Evolutionary conservation across 2,329 filamentous ascomycete genomes (phyloP), one percentile per base, ranked within the genome.

Genomic region (Trichophyton benhamiae): DNA sequence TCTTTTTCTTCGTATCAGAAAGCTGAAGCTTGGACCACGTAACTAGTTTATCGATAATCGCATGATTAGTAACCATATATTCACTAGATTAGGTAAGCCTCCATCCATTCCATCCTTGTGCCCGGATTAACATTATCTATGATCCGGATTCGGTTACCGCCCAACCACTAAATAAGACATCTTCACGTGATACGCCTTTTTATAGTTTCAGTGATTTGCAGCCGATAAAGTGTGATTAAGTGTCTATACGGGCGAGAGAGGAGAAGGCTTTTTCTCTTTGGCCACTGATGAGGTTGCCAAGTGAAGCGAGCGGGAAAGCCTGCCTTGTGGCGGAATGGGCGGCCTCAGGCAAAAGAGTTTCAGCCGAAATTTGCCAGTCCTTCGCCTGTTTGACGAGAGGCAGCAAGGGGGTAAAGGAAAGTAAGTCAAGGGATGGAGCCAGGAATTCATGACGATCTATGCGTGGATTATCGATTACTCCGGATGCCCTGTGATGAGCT

Each of bases 321-420:
- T 55, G 52, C 30, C 30, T 38, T 38, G 25, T n/a, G 52, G 27
- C 25, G 30, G 25, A n/a, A 27, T 55, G 13, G 52, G 52, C 27
- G 17, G 52, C 52, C 52, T 55, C 15, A 55, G 52, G 52, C 52
- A 55, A 55, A 8, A n/a, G 27, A 13, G 9, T 15, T 55, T 36
- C 52, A 55, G 7, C 52, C 52, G 52, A 55, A 36, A 55, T 55
- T 55, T n/a, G 27, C 27, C 52, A 36, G 52, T 55, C 27, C 52
- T 36, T 36, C 5, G 30, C n/a, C 27, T 33, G 52, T 36, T 55
- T 55, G 25, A 33, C 9, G 27, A n/a, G 27, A n/a, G 52, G 27
- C 5, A 55, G 13, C 52, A 55, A 55, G 52, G 52, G 25, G 30
- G 25, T 38, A 11, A 27, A 55, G 33, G 15, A n/a, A 25, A 15